Conservation (phyloP, 2,329 filamentous ascomycete species). For the Orbilia javanica region DNA sequence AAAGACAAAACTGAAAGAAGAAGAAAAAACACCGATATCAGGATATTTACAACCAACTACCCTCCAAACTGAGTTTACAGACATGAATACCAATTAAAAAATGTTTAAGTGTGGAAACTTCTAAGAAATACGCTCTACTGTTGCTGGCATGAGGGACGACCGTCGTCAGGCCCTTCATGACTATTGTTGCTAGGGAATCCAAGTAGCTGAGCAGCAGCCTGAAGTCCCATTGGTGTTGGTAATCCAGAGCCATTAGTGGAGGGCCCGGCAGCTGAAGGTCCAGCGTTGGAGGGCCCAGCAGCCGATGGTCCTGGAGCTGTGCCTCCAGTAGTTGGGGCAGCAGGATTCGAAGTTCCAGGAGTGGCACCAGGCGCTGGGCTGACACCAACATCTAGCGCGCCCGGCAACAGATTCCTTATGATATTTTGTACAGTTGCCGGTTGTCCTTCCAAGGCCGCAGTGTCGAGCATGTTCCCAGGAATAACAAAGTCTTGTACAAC, state of each 20-base stretch:
- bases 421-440: conserved; percentile 41
- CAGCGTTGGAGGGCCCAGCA: not conserved
- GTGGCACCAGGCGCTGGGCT: not conserved
- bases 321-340: not conserved
- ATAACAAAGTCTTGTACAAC: conserved; percentile 40
- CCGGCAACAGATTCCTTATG: conserved; percentile 24
- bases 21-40: not conserved
- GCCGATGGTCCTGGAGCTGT: not conserved
- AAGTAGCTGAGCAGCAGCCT: not conserved
- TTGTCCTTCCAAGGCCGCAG: conserved; percentile 38
- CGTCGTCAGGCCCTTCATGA: not conserved
- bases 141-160: not conserved
- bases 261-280: not conserved
- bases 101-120: not conserved
- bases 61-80: not conserved
- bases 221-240: not conserved
- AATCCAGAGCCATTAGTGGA: not conserved
- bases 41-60: not conserved
- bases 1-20: not conserved
- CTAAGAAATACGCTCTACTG: not conserved
- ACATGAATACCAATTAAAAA: not conserved
- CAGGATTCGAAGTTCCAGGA: not conserved
- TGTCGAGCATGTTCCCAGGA: conserved; percentile 23
- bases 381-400: conserved; percentile 22
- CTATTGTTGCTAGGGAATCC: not conserved